Percentiles rank a stretch among this genome's conserved stretches.
Evolutionary conservation across 192 early-diverging fungal species (phyloP).

Genomic region (Coemansia biformis): DNA sequence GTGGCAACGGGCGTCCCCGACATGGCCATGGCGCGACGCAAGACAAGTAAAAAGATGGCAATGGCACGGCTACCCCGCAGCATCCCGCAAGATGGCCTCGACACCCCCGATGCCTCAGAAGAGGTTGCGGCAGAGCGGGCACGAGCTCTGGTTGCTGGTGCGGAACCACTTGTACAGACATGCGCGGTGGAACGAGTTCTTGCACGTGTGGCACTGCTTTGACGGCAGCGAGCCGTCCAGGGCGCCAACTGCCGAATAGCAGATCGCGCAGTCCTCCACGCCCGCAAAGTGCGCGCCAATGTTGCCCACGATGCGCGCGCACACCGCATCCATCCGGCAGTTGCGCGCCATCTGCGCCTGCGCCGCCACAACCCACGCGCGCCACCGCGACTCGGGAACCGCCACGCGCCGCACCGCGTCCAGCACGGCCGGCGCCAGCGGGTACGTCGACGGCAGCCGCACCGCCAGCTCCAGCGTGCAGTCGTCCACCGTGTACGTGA

Average conservation of each 20-base stretch:
- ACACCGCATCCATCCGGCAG: conserved; percentile 70
- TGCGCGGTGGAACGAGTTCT: conserved; percentile 88
- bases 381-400: conserved; percentile 53
- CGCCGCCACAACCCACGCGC: conserved; percentile 46
- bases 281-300: conserved; percentile 89
- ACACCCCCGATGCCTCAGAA: no score
- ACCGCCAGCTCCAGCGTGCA: conserved; percentile 49
- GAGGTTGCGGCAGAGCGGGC: conserved; percentile 62
- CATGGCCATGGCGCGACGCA: no score
- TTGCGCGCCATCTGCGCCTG: conserved; percentile 64
- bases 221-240: conserved; percentile 80
- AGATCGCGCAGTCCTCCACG: conserved; percentile 97
- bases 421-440: conserved; percentile 30
- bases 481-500: conserved; percentile 45
- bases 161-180: conserved; percentile 90
- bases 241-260: conserved; percentile 91
- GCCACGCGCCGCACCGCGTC: conserved; percentile 40
- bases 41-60: not conserved
- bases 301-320: conserved; percentile 77
- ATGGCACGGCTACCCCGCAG: no score
- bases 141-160: conserved; percentile 64
- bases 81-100: no score
- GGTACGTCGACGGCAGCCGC: conserved; percentile 43
- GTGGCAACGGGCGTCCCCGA: no score
- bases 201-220: conserved; percentile 89